phyloP scores from a whole-genome alignment of 345 rosid genomes.

The Linum trigynum region DNA sequence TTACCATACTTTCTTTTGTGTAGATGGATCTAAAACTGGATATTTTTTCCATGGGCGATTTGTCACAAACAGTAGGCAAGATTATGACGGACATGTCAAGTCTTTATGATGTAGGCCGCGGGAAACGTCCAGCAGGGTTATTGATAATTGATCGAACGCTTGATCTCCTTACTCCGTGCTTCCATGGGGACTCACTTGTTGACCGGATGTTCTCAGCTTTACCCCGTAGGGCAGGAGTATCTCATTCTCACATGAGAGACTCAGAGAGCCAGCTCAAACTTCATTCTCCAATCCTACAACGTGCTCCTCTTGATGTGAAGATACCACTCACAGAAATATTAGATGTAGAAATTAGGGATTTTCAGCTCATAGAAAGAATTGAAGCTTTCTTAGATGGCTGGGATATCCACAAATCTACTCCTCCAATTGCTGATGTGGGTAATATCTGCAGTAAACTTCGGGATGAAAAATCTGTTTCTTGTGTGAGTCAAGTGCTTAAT shows the following conservation, averaged over 20 bases:
- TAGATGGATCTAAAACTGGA: conserved; percentile 98
- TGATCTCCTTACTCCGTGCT: conserved; percentile 88
- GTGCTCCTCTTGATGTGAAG: conserved; percentile 62
- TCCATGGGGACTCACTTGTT: conserved; percentile 83
- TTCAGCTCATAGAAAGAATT: conserved; percentile 42
- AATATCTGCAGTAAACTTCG: conserved; percentile 22
- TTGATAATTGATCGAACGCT: conserved; percentile 85
- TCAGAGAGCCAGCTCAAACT: conserved; percentile 46
- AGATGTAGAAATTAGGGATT: conserved; percentile 32
- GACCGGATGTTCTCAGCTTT: conserved; percentile 76
- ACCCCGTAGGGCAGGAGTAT: conserved; percentile 56
- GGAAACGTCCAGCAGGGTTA: conserved; percentile 81
- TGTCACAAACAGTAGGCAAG: conserved; percentile 85
- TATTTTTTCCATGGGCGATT: conserved; percentile 83
- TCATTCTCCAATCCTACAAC: conserved; percentile 36
- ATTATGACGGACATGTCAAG: conserved; percentile 95
- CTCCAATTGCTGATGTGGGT: conserved; percentile 26
- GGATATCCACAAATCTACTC: conserved; percentile 38
- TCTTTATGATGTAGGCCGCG: conserved; percentile 95
- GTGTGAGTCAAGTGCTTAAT: conserved; percentile 32
- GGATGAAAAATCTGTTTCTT: conserved; percentile 25
- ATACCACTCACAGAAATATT: conserved; percentile 65
- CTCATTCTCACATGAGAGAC: conserved; percentile 27
- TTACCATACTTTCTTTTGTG: conserved; percentile 27
- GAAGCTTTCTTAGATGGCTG: conserved; percentile 70